Conservation (phyloP, 768 basidiomycete genomes). For the Mycena indigotica region DNA sequence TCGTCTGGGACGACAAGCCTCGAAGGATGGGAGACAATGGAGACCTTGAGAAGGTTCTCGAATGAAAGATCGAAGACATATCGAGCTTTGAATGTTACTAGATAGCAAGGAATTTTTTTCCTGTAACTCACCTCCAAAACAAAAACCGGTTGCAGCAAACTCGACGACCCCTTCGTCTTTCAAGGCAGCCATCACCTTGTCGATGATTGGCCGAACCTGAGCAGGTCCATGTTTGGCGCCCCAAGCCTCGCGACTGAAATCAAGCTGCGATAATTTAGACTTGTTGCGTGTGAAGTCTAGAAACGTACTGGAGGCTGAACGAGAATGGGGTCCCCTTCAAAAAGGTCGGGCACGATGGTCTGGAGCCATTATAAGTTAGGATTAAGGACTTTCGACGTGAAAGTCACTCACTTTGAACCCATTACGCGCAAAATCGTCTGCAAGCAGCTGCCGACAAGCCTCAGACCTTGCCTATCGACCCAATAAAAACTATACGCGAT, state of each 20-base stretch:
- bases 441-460: slow-evolving; percentile 26
- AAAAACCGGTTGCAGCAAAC: slow-evolving; percentile 45
- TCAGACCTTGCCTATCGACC: background rate
- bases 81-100: slow-evolving; percentile 28
- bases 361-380: slow-evolving; percentile 16
- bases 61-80: slow-evolving; percentile 49
- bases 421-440: slow-evolving; percentile 40
- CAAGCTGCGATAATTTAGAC: slow-evolving; percentile 4
- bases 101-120: background rate
- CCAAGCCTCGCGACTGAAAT: slow-evolving; percentile 38
- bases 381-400: too few species aligned
- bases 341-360: slow-evolving; percentile 21
- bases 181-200: slow-evolving; percentile 39
- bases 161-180: slow-evolving; percentile 28
- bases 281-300: background rate
- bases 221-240: slow-evolving; percentile 34
- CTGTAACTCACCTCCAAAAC: slow-evolving; percentile 37
- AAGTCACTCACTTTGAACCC: slow-evolving; percentile 35
- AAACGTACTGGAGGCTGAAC: slow-evolving; percentile 4
- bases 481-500: too few species aligned
- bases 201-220: slow-evolving; percentile 35
- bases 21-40: slow-evolving; percentile 46
- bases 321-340: slow-evolving; percentile 19
- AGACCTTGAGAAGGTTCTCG: slow-evolving; percentile 40
- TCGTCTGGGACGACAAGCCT: slow-evolving; percentile 17